phyloP scores from a whole-genome alignment of 345 rosid species.

The Populus ilicifolia region DNA sequence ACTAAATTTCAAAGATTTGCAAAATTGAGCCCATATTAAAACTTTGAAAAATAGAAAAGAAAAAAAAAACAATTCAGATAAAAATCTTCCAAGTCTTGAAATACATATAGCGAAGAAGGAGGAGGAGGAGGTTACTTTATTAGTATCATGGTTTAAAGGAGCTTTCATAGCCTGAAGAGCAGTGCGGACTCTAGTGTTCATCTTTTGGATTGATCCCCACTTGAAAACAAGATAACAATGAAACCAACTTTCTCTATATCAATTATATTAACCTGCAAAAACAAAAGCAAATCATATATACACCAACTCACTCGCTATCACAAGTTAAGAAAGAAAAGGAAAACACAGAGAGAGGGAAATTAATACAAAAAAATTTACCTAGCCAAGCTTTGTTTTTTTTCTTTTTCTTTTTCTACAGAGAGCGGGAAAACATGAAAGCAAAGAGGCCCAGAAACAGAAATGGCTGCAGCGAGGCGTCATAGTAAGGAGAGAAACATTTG shows the following conservation, averaged over 20 bases:
- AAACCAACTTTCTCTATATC: slow-evolving; percentile 11
- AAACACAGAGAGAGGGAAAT: slow-evolving; percentile 8
- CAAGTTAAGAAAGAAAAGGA: neutral
- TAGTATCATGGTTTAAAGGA: slow-evolving; percentile 47
- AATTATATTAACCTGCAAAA: slow-evolving; percentile 25
- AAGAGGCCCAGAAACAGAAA: slow-evolving; percentile 46
- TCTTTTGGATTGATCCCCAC: slow-evolving; percentile 26
- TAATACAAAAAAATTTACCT: neutral
- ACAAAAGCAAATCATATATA: slow-evolving; percentile 1
- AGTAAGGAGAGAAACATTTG: neutral
- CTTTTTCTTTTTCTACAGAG: slow-evolving; percentile 18
- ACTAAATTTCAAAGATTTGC: neutral
- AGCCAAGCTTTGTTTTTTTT: neutral
- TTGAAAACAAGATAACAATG: slow-evolving; percentile 26
- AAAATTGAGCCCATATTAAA: neutral
- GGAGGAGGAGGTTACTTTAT: slow-evolving; percentile 39
- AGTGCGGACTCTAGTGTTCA: slow-evolving; percentile 71
- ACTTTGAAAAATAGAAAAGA: neutral
- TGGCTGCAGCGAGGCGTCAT: neutral
- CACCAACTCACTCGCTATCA: neutral
- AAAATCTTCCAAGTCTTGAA: slow-evolving; percentile 7
- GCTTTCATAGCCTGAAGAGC: slow-evolving; percentile 66
- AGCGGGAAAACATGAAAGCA: slow-evolving; percentile 71
- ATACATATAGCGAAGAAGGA: neutral
- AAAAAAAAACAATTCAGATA: neutral